Evolutionary conservation across 2,329 filamentous ascomycete genomes (phyloP).

Genomic region (Chrysoporthe puriensis): DNA sequence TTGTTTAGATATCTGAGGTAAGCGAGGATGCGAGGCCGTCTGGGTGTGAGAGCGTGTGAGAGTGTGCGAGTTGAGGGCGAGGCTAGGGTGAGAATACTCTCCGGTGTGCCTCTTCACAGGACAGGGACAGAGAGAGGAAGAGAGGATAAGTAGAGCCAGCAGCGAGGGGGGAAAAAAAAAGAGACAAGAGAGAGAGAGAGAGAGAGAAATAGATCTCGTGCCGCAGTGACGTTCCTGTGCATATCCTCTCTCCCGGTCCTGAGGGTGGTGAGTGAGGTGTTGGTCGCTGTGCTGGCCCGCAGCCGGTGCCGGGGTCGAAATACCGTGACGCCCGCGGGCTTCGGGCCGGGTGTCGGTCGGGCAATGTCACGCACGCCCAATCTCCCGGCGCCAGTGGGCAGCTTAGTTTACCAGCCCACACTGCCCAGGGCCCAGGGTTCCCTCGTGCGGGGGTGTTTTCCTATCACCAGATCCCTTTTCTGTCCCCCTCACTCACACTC

Average conservation of each 20-base stretch:
- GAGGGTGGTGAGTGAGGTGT: neutral
- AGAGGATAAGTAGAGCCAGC: too few species aligned
- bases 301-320: neutral
- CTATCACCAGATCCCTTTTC: neutral
- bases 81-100: too few species aligned
- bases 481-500: neutral
- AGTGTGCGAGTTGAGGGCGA: too few species aligned
- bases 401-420: too few species aligned
- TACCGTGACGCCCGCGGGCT: constrained; percentile 9
- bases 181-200: neutral
- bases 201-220: neutral
- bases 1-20: constrained; percentile 1
- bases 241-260: neutral
- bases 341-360: constrained; percentile 21
- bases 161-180: neutral
- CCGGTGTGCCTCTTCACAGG: too few species aligned
- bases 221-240: neutral
- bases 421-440: too few species aligned
- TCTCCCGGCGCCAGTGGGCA: too few species aligned
- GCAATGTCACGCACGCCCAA: too few species aligned
- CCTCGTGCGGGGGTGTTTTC: too few species aligned
- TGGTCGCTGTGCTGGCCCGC: constrained; percentile 2
- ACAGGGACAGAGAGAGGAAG: too few species aligned
- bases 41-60: too few species aligned
- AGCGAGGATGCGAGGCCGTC: neutral